Conservation (phyloP, 2,329 filamentous ascomycete genomes). For the Eutypella sp. region DNA sequence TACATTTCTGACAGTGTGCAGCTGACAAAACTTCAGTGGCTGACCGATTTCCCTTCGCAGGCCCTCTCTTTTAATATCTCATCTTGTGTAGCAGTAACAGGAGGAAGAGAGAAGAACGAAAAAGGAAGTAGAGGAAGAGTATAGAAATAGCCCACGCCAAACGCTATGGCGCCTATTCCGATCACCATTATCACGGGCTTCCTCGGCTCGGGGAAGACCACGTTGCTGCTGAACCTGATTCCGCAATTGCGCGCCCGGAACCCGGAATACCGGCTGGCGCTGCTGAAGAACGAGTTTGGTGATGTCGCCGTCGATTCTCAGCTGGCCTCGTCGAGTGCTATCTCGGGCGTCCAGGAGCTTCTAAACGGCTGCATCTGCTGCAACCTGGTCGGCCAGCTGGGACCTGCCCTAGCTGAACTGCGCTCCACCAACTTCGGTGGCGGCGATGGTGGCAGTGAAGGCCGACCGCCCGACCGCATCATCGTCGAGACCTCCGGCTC, state of each 20-base stretch:
- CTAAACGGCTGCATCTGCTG: conserved; percentile 99
- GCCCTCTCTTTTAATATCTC: too few relatives aligned
- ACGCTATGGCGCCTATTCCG: conserved; percentile 64
- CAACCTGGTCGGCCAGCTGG: conserved; percentile 90
- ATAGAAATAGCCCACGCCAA: too few relatives aligned
- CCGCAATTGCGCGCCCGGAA: conserved; percentile 77
- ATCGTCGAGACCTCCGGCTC: conserved; percentile 90
- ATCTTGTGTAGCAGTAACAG: neutral
- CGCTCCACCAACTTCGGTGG: conserved; percentile 31
- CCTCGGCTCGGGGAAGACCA: conserved; percentile 93
- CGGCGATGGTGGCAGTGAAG: conserved; percentile 1
- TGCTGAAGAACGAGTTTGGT: conserved; percentile 98
- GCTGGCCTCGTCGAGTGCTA: conserved; percentile 74
- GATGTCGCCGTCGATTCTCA: conserved; percentile 91
- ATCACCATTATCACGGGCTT: conserved; percentile 97
- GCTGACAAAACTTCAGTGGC: too few relatives aligned
- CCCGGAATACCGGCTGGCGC: conserved; percentile 76
- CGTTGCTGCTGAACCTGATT: conserved; percentile 87
- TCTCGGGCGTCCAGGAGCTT: conserved; percentile 86
- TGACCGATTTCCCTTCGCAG: too few relatives aligned
- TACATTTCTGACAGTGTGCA: too few relatives aligned
- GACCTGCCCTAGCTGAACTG: conserved; percentile 73
- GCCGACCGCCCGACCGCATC: conserved; percentile 68
- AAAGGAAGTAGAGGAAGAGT: too few relatives aligned
- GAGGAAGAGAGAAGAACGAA: neutral